Conservation (phyloP, 2,329 filamentous ascomycete species). For the Talaromyces pinophilus region DNA sequence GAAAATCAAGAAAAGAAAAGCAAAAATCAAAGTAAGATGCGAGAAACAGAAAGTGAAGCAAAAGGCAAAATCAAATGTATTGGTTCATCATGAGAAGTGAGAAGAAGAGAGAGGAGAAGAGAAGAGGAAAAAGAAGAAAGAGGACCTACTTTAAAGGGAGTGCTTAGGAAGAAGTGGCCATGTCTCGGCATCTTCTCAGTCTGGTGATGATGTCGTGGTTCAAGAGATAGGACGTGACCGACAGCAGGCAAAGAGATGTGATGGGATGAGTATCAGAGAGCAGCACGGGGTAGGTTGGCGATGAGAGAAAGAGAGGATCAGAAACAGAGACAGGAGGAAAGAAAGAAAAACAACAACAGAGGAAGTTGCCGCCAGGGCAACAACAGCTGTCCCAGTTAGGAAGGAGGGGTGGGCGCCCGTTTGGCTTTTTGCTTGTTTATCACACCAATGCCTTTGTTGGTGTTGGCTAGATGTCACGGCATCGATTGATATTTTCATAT, state of each 20-base stretch:
- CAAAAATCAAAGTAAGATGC: background rate
- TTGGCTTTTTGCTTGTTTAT: background rate
- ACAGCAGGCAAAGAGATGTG: background rate
- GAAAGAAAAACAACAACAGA: slow-evolving; percentile 9
- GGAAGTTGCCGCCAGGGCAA: background rate
- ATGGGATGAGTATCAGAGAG: background rate
- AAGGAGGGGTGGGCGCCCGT: background rate
- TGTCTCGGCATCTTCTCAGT: background rate
- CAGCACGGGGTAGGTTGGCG: background rate
- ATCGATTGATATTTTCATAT: too few relatives aligned
- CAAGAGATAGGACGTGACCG: too few relatives aligned
- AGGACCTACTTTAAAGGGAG: slow-evolving; percentile 6
- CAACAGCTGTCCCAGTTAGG: background rate
- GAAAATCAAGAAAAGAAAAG: background rate
- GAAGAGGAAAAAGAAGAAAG: background rate
- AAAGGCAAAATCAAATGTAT: background rate
- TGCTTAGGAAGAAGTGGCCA: background rate
- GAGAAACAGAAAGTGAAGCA: background rate
- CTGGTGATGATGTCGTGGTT: background rate
- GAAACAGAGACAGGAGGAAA: slow-evolving; percentile 14
- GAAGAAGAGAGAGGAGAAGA: background rate
- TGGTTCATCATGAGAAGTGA: background rate
- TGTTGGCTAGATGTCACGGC: background rate
- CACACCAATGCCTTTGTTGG: background rate
- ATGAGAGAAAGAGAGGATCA: slow-evolving; percentile 11